These are phyloP conservation scores for Euclidium syriacum DNA, from an alignment of 345 rosid species.

Conservation along the genomic window DNA sequence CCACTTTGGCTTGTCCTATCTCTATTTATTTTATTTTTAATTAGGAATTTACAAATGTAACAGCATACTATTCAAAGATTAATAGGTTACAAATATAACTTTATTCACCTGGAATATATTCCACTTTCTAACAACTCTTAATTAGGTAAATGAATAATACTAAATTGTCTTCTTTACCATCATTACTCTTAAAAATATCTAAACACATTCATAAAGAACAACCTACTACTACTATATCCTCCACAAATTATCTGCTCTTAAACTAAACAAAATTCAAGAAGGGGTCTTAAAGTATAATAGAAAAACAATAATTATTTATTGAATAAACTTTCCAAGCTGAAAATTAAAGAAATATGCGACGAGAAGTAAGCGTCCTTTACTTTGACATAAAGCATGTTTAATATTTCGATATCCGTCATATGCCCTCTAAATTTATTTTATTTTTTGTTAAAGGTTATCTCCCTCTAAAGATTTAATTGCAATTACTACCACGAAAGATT, in stretches of 20 bases:
- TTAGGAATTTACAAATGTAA: neutral
- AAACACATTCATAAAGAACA: no score
- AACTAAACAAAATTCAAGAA: no score
- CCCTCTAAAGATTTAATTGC: no score
- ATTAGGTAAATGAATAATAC: neutral
- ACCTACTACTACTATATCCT: no score
- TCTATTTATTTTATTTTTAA: neutral
- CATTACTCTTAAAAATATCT: neutral
- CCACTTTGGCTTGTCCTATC: constrained; percentile 27
- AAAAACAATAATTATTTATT: no score
- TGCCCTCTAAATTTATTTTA: no score
- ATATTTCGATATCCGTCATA: no score
- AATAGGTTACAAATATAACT: neutral
- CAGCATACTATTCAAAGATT: neutral
- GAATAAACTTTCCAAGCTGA: neutral
- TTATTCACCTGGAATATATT: neutral
- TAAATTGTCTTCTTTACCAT: neutral
- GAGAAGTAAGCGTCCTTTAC: neutral
- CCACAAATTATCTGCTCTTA: no score
- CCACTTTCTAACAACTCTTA: neutral
- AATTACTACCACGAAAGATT: no score
- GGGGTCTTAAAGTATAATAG: no score
- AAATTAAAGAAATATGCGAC: neutral
- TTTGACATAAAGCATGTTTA: neutral
- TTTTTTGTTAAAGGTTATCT: no score